phyloP scores from a whole-genome alignment of 768 basidiomycete genomes.

The Suillus bovinus region DNA sequence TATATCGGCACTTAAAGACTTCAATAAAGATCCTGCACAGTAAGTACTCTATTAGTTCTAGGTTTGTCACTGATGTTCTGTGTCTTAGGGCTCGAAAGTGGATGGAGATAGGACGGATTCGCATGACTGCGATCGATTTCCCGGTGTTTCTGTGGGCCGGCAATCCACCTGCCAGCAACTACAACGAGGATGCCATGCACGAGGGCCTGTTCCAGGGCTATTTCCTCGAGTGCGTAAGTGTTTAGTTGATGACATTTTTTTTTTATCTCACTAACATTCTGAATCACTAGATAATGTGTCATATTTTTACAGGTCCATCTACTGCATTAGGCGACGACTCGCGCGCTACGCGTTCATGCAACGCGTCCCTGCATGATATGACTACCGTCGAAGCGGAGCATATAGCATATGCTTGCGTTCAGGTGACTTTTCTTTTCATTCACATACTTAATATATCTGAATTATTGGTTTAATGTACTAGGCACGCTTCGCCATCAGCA shows the following conservation, averaged over 20 bases:
- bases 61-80: background rate
- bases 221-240: conserved; percentile 5
- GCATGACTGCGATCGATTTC: background rate
- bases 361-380: conserved; percentile 5
- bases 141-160: conserved; percentile 12
- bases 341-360: background rate
- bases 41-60: no score
- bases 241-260: background rate
- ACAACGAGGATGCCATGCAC: background rate
- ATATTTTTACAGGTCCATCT: conserved; percentile 7
- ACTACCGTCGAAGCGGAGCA: conserved; percentile 4
- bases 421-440: no score
- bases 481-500: no score
- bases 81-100: conserved; percentile 1
- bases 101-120: conserved; percentile 7
- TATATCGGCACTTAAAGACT: background rate
- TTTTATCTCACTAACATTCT: background rate
- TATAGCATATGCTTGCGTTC: conserved; percentile 8
- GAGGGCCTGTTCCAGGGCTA: conserved; percentile 9
- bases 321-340: conserved; percentile 2
- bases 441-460: no score
- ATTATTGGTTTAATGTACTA: no score
- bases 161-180: background rate
- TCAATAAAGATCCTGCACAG: background rate
- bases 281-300: background rate